Evolutionary conservation across 306 rosid species (phyloP).

Genomic region (Coriaria nepalensis): DNA sequence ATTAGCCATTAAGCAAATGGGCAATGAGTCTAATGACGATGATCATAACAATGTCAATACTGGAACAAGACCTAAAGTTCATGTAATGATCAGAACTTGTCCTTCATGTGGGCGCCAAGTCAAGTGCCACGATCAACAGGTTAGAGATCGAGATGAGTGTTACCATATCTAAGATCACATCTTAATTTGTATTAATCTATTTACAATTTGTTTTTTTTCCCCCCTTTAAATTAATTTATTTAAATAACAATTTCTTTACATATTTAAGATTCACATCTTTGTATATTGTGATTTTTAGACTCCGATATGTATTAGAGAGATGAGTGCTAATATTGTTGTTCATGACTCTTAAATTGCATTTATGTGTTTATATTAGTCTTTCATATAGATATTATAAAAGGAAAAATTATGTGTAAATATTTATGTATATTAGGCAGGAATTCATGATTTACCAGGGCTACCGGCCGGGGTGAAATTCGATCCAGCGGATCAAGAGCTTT

Average conservation of each 20-base stretch:
- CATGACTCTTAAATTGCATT: too few species aligned
- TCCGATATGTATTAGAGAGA: too few species aligned
- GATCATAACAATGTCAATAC: constrained; percentile 18
- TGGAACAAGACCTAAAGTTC: constrained; percentile 28
- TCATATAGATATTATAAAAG: too few species aligned
- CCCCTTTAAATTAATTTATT: not conserved
- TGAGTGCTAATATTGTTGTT: too few species aligned
- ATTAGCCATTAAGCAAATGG: too few species aligned
- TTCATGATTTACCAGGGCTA: constrained; percentile 51
- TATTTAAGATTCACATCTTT: too few species aligned
- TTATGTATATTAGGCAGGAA: constrained; percentile 9
- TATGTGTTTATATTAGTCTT: too few species aligned
- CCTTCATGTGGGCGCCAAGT: constrained; percentile 63
- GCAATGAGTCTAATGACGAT: constrained; percentile 26
- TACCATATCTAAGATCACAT: not conserved
- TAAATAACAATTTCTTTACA: not conserved
- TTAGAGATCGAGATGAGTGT: constrained; percentile 6
- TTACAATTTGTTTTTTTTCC: not conserved
- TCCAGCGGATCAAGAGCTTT: constrained; percentile 73
- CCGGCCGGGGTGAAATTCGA: constrained; percentile 85
- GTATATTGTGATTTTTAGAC: too few species aligned
- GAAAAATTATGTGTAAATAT: not conserved
- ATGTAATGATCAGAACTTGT: constrained; percentile 34
- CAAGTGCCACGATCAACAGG: constrained; percentile 53
- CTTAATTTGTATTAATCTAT: not conserved